Base-by-base conservation (phyloP, 2,329 filamentous ascomycete species). In the Claviceps sp. region DNA sequence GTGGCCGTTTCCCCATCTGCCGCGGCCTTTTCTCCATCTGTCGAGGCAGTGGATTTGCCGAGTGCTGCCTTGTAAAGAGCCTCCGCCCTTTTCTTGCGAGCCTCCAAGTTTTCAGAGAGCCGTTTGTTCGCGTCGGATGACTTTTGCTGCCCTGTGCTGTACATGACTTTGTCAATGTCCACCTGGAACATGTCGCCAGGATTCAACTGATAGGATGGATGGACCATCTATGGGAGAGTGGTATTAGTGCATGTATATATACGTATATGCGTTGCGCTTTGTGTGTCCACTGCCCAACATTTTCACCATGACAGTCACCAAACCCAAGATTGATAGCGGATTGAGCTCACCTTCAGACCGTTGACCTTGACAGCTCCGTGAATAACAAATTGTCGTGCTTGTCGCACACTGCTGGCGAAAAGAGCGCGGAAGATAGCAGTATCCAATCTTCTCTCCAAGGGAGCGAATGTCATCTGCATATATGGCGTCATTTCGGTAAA, bases 151-250 rank as follows among this genome's bases (percentile, higher is more conserved):
- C 93, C 93, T 1, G 90, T 95, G 37, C 88, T 91, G 62, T 79
- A 90, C 68, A 98, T 77, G 52, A 98, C 93, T 60, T 84, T 82
- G 41, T 95, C 88, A 38, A 86, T 77, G 20, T 96, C 86, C 61
- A 98, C 91, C 66, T 95, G 88, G 76, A 98, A 98, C 82, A 98
- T 88, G 67, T 98, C 93, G 59, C 93, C 93, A 2, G 93, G 94
- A 68, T 98, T 98, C 41, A 98, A 79, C 58, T 89, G 82, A 68
- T 98, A 98, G 52, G 88, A 86, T 8, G 93, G 90, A 64, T 93
- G 87, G 57, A 79, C 76, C 86, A 97, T 95, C 91, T 95, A 52
- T 44, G 20, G 4, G 3, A n/a, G 44, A 38, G 6, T 43, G 24
- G 9, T 8, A 50, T 59, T n/a, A 58, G 55, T 38, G 18, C 30